Percentiles rank a stretch among this genome's conserved stretches.
Conservation (phyloP, 1,139 yeast genomes). For the Candida sanyaensis region DNA sequence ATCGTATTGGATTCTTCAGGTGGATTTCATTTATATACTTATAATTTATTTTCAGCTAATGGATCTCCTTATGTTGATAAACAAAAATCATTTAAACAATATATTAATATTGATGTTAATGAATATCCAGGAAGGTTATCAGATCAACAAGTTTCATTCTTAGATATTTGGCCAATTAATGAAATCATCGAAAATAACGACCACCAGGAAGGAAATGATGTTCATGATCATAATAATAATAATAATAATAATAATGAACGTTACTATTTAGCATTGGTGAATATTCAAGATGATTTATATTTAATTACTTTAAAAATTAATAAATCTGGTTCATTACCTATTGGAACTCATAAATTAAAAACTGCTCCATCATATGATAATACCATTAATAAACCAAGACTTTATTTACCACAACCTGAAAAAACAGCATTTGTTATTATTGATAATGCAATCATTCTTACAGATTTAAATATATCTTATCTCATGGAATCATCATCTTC, state of each 20-base stretch:
- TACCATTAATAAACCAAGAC: constrained; percentile 42
- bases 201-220: not conserved
- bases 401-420: constrained; percentile 62
- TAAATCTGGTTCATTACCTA: constrained; percentile 52
- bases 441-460: constrained; percentile 61
- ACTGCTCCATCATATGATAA: constrained; percentile 23
- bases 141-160: constrained; percentile 35
- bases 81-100: constrained; percentile 29
- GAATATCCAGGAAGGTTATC: constrained; percentile 39
- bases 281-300: constrained; percentile 29
- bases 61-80: constrained; percentile 31
- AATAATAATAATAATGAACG: not conserved
- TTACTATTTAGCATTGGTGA: constrained; percentile 48
- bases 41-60: constrained; percentile 33
- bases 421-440: constrained; percentile 65
- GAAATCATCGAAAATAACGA: constrained; percentile 21
- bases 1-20: constrained; percentile 51
- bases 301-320: constrained; percentile 60
- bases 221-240: no score
- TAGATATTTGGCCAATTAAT: constrained; percentile 54
- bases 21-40: constrained; percentile 32
- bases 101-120: constrained; percentile 37
- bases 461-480: constrained; percentile 56
- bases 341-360: constrained; percentile 59
- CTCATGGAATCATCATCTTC: constrained; percentile 15